Evolutionary conservation across 345 rosid species (phyloP), one percentile per base, ranked within the genome.

Genomic region (Jatropha curcas): DNA sequence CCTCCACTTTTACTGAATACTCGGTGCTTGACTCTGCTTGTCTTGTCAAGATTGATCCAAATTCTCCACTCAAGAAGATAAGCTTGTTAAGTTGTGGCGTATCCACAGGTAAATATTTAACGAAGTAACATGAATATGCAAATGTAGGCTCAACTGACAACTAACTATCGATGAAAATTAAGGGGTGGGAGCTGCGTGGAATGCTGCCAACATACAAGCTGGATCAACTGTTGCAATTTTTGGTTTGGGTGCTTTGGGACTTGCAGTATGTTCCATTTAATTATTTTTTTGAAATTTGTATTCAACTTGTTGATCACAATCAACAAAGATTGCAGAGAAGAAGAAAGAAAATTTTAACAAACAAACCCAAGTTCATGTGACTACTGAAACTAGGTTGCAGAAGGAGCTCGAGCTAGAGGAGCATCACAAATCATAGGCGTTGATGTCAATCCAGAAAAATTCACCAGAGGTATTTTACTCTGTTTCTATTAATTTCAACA

Each of bases 131-230:
- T 14, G 28, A 2, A 27, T 2, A 62, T 62, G 48, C 67, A 62
- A n/a, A 22, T 33, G 48, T 9, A 20, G 48, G 28, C 0, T 39
- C 25, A 17, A 43, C 35, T 24, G 57, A 27, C n/a, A 41, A 41
- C n/a, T 2, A 57, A n/a, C n/a, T n/a, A n/a, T n/a, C n/a, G 6
- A 35, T 34, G 0, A 20, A 28, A 4, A 25, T 58, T 46, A 28
- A 86, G 96, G 91, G 6, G 90, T 90, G 14, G 96, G 96, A 67
- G 93, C 88, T 20, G 96, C 87, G 4, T 90, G 93, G 96, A 87
- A 87, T 48, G 71, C 63, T 12, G 92, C 93, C 5, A 64, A 88
- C 4, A 86, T 88, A 48, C 83, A 88, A 50, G 82, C 84, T 33
- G 93, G 93, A 60, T 83, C 86, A 19, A 83, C 35, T 2, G 89